Base-by-base conservation (phyloP, 2,329 filamentous ascomycete genomes). In the Cytospora mali region DNA sequence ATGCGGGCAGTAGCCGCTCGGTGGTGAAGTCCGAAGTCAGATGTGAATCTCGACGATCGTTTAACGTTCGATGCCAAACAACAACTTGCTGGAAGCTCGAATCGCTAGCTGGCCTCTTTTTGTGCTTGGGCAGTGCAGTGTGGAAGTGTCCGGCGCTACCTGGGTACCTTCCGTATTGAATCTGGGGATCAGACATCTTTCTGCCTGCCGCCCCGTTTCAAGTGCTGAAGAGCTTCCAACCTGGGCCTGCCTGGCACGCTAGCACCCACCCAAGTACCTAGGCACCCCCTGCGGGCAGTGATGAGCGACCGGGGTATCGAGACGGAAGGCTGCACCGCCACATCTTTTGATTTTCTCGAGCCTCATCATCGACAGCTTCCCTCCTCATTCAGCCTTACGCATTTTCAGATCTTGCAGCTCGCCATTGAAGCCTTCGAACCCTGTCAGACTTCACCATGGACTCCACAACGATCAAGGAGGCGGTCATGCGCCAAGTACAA, bases 401-500 rank as follows among this genome's bases (percentile, higher is more conserved):
- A n/a, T 11, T 9, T 33, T 21, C 14, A 1, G 14, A 3, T n/a
- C n/a, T 42, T 51, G 55, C 29, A 52, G 23, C 49, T 28, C 31
- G n/a, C 31, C 7, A 49, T 33, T 51, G 35, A 56, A 33, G 46
- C 48, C 28, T 57, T 14, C 4, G 25, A 49, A 42, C 18, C 29
- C 28, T 48, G 23, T 39, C 6, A 35, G 21, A 29, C 35, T 25
- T 35, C 67, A 73, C 68, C 62, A 88, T 87, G 85, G 82, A 86
- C 66, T 87, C 84, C 73, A 81, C 79, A 68, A 73, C 76, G 60
- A 77, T 84, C 74, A 88, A 86, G 79, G 78, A 83, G 76, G 81
- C 79, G 74, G 83, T 91, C 63, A 84, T 89, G 73, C 81, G 84
- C 76, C 85, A 89, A 75, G 79, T 90, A 67, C 82, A 84, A 73